Percentiles rank a stretch among this genome's conserved stretches.
These are phyloP conservation scores for Colletotrichum lindemuthianum DNA, from an alignment of 2,329 filamentous ascomycete genomes.

Conservation along the genomic window DNA sequence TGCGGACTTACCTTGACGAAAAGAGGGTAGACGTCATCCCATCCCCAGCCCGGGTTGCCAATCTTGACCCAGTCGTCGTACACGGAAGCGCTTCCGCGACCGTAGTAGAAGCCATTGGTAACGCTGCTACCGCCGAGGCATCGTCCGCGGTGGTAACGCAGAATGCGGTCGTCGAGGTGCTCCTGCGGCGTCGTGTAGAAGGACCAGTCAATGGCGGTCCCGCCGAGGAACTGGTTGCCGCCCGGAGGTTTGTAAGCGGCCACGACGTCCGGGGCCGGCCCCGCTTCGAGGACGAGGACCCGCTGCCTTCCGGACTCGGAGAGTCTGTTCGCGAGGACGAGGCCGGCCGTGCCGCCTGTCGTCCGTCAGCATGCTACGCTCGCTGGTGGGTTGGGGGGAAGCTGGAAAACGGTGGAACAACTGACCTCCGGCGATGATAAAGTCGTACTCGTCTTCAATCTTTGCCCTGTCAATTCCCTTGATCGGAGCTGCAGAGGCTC, in stretches of 20 bases:
- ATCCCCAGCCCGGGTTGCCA: slow-evolving; percentile 46
- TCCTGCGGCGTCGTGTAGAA: slow-evolving; percentile 40
- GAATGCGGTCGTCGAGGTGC: slow-evolving; percentile 42
- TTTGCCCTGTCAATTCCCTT: slow-evolving; percentile 32
- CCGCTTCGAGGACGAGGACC: slow-evolving; percentile 41
- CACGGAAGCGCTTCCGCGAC: slow-evolving; percentile 42
- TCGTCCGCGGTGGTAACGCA: slow-evolving; percentile 43
- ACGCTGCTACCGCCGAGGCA: slow-evolving; percentile 46
- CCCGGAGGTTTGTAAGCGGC: slow-evolving; percentile 40
- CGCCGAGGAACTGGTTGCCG: slow-evolving; percentile 40
- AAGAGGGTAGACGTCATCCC: slow-evolving; percentile 41
- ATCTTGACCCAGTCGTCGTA: slow-evolving; percentile 46
- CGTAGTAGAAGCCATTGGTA: slow-evolving; percentile 46
- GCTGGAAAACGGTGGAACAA: background rate
- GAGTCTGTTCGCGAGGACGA: slow-evolving; percentile 41
- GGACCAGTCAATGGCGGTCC: slow-evolving; percentile 40
- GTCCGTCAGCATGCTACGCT: background rate
- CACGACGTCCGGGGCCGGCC: slow-evolving; percentile 39
- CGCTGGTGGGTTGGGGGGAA: background rate
- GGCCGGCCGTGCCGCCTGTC: slow-evolving; percentile 40
- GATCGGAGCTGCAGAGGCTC: slow-evolving; percentile 25
- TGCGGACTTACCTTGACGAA: slow-evolving; percentile 37
- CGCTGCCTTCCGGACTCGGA: slow-evolving; percentile 39
- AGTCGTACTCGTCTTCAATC: slow-evolving; percentile 37
- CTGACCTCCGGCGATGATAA: slow-evolving; percentile 38